Conservation (phyloP, 306 rosid genomes). For the Castanopsis chinensis region DNA sequence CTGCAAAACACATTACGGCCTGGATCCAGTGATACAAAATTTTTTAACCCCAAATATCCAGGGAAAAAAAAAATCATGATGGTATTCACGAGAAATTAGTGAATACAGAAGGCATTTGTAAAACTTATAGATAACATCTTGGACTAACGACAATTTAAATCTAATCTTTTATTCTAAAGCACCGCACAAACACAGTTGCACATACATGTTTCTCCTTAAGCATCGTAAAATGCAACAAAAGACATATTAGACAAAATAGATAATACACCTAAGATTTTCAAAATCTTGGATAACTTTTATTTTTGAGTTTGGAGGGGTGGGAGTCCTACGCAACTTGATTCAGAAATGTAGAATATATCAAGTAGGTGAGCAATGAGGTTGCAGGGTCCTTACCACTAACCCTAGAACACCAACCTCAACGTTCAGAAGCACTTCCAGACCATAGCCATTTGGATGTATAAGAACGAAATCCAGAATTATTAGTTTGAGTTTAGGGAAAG, state of each 20-base stretch:
- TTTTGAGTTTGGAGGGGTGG: too few relatives aligned
- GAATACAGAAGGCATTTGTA: not conserved
- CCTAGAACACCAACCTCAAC: slow-evolving; percentile 9
- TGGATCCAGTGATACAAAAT: too few relatives aligned
- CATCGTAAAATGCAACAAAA: not conserved
- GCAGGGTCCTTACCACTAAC: slow-evolving; percentile 3
- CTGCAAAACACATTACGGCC: too few relatives aligned
- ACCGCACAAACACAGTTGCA: not conserved
- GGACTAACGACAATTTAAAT: not conserved
- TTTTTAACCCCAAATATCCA: too few relatives aligned
- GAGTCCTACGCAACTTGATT: not conserved
- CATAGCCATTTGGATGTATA: not conserved
- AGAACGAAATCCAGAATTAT: not conserved
- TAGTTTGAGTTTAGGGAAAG: not conserved
- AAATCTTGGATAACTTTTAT: not conserved
- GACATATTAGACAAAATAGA: not conserved
- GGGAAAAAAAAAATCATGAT: too few relatives aligned
- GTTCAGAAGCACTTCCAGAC: slow-evolving; percentile 4
- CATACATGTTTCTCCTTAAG: not conserved
- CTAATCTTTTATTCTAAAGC: not conserved
- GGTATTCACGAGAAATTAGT: too few relatives aligned
- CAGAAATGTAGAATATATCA: not conserved
- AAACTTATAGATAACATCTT: not conserved
- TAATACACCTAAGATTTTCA: not conserved
- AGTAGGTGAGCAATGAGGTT: not conserved